Evolutionary conservation across 192 early-diverging fungal species (phyloP), one percentile per base, ranked within the genome.

Genomic region (Piromyces finnis): DNA sequence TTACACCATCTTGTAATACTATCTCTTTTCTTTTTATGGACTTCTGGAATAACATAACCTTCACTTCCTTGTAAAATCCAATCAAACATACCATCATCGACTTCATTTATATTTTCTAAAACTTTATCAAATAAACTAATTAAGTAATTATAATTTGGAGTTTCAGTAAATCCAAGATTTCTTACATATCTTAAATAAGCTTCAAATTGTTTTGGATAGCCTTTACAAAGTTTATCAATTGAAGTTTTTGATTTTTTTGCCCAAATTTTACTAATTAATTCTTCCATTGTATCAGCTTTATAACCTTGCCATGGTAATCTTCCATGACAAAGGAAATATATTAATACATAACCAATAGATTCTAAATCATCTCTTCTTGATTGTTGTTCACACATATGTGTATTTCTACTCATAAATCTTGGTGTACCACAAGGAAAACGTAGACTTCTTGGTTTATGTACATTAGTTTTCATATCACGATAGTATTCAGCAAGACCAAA

Each of bases 221-320:
- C 41, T 51, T 51, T 51, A 13, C 41, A 51, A 51, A 51, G 41
- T 22, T 51, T 51, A 22, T 51, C 41, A 51, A 51, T 0, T 22
- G 41, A 51, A 51, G 41, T 51, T 13, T 51, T 51, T 51, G 41
- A 51, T 22, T 51, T 51, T 22, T 51, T 51, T 4, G 41, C 41
- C 41, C 41, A 51, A 22, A 51, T 51, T 22, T 51, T 51, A 22
- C 41, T 51, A 51, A 51, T 51, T 51, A 51, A 51, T 51, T 51
- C 41, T 51, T 51, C 41, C 41, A 51, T 95, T 79, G 92, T 95
- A 12, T 91, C 92, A 15, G 94, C 94, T 84, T 94, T 94, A 77
- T 95, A 85, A 13, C 95, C 95, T 85, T 96, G 95, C 95, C 95
- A 96, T 83, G 95, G 94, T 59, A 96, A 88, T 80, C 91, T 91